A percentile compares a stretch with the other conserved stretches of the same genome.
phyloP scores from a whole-genome alignment of 225 moss, liverwort and hornwort genomes.

The Pseudoscleropodium purum region DNA sequence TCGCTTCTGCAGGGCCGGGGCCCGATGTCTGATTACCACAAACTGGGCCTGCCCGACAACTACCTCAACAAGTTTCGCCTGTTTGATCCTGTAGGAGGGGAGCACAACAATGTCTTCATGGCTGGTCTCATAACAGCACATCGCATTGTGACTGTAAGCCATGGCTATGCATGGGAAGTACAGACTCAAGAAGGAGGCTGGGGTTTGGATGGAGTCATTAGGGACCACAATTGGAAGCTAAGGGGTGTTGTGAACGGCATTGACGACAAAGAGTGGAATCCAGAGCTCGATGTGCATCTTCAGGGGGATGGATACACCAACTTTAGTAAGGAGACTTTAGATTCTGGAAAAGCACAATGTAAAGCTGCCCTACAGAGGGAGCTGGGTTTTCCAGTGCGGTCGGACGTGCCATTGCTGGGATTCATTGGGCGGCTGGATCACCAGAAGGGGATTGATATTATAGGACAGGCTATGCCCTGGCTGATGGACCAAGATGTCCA shows the following conservation, averaged over 20 bases:
- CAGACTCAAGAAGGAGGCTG: constrained; percentile 82
- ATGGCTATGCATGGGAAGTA: constrained; percentile 72
- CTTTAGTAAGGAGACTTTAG: constrained; percentile 20
- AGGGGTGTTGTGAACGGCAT: constrained; percentile 83
- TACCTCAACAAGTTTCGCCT: constrained; percentile 54
- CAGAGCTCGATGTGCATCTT: constrained; percentile 57
- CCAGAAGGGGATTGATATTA: constrained; percentile 73
- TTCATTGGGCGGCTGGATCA: constrained; percentile 81
- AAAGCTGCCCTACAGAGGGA: constrained; percentile 76
- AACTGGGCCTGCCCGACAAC: constrained; percentile 48
- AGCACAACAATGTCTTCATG: constrained; percentile 85
- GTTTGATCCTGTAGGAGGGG: constrained; percentile 53
- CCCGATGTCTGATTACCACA: constrained; percentile 50
- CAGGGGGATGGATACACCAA: constrained; percentile 58
- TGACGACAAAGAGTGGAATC: constrained; percentile 80
- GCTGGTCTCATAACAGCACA: constrained; percentile 78
- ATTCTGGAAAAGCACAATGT: constrained; percentile 53
- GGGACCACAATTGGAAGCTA: constrained; percentile 76
- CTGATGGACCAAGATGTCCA: constrained; percentile 78
- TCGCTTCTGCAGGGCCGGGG: constrained; percentile 56
- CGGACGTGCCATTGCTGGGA: constrained; percentile 63
- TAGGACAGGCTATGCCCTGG: constrained; percentile 80
- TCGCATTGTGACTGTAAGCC: constrained; percentile 78
- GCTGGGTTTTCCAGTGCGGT: constrained; percentile 56
- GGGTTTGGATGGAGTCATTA: constrained; percentile 63